A percentile compares a stretch with the other conserved stretches of the same genome.
These are phyloP conservation scores for Acacia crassicarpa DNA, from an alignment of 306 rosid genomes.

Conservation along the genomic window DNA sequence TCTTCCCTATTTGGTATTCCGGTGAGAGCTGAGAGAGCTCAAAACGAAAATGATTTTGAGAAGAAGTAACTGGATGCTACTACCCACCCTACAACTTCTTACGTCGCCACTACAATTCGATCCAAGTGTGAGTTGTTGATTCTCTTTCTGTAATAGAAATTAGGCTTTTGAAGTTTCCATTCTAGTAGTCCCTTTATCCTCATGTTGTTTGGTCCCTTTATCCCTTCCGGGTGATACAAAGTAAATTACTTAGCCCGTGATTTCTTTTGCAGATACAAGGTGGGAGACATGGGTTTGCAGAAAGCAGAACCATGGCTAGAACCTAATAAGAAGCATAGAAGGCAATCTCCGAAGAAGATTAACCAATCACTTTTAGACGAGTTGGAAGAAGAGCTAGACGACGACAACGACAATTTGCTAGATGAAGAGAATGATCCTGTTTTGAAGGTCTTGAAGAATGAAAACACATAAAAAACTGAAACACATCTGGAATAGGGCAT, in stretches of 20 bases:
- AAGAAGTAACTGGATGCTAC: background rate
- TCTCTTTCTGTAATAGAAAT: no score
- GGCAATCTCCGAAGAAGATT: constrained; percentile 30
- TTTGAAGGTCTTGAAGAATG: constrained; percentile 36
- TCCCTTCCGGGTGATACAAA: background rate
- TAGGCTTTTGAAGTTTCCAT: no score
- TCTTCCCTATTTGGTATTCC: background rate
- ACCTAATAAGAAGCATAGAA: constrained; percentile 84
- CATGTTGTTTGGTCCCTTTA: background rate
- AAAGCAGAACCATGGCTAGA: constrained; percentile 92
- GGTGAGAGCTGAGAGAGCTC: background rate
- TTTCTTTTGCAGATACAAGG: constrained; percentile 57
- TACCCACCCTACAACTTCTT: background rate
- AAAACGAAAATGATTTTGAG: background rate
- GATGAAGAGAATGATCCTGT: constrained; percentile 53
- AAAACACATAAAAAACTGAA: constrained; percentile 24
- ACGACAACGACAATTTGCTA: constrained; percentile 33
- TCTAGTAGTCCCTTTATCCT: no score
- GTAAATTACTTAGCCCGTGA: background rate
- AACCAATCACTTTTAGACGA: constrained; percentile 53
- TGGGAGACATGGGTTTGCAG: constrained; percentile 72
- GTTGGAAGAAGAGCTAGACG: constrained; percentile 67
- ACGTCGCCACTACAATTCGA: no score
- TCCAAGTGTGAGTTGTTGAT: no score
- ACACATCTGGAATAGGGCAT: constrained; percentile 1